Evolutionary conservation across 2,329 filamentous ascomycete species (phyloP).

Genomic region (Colletotrichum graminicola): DNA sequence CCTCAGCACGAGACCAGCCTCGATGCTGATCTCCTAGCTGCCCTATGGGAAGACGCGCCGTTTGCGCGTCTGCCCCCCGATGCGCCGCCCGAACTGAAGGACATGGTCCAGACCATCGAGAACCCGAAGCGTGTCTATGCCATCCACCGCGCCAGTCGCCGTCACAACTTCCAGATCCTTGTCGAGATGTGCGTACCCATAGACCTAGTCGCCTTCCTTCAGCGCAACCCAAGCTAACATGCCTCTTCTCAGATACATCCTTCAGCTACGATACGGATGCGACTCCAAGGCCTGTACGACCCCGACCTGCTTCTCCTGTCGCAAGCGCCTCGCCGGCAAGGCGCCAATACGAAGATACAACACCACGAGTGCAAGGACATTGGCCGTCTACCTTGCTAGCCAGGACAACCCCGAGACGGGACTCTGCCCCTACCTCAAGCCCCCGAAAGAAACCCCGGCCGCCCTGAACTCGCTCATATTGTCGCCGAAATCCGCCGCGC

Average conservation of each 20-base stretch:
- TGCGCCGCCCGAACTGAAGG: conserved; percentile 69
- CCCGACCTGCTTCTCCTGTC: conserved; percentile 84
- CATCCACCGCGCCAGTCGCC: conserved; percentile 70
- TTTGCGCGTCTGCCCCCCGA: conserved; percentile 71
- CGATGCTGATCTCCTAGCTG: conserved; percentile 65
- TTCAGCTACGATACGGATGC: conserved; percentile 87
- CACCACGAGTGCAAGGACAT: conserved; percentile 81
- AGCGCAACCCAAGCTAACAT: conserved; percentile 38
- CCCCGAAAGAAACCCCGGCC: conserved; percentile 58
- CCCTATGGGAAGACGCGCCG: conserved; percentile 69
- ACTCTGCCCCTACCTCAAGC: conserved; percentile 70
- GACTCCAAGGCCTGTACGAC: conserved; percentile 76
- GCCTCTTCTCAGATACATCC: conserved; percentile 71
- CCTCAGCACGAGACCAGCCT: conserved; percentile 49
- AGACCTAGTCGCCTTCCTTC: conserved; percentile 36
- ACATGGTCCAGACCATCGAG: conserved; percentile 68
- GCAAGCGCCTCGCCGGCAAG: conserved; percentile 74
- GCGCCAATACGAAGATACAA: conserved; percentile 83
- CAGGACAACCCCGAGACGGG: conserved; percentile 80
- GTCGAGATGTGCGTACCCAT: conserved; percentile 70
- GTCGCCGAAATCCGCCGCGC: conserved; percentile 49
- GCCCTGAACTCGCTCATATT: conserved; percentile 63
- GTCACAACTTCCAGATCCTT: conserved; percentile 74
- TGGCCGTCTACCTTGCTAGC: conserved; percentile 84
- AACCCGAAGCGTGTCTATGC: conserved; percentile 72